Percentiles rank a stretch among this genome's conserved stretches.
phyloP scores from a whole-genome alignment of 1,139 yeast species.

The Suhomyces bokatorum region DNA sequence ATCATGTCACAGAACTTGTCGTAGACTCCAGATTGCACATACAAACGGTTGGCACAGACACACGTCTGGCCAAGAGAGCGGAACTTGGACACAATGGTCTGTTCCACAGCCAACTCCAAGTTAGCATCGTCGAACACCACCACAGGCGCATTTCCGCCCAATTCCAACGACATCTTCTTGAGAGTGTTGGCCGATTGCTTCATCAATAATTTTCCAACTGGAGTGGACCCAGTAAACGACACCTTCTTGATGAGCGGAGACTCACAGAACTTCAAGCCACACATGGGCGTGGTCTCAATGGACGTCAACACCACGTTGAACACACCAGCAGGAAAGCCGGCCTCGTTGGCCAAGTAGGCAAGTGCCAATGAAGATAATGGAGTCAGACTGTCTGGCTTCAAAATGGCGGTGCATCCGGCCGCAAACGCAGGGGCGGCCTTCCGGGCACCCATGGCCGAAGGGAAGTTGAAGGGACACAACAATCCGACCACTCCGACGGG shows the following conservation, averaged over 20 bases:
- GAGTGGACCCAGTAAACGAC: constrained; percentile 89
- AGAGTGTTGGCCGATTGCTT: constrained; percentile 71
- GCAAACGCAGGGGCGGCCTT: constrained; percentile 52
- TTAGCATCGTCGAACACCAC: constrained; percentile 85
- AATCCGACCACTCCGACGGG: constrained; percentile 53
- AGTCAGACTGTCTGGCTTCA: constrained; percentile 49
- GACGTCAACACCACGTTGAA: constrained; percentile 43
- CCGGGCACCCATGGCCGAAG: constrained; percentile 50
- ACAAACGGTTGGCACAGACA: constrained; percentile 77
- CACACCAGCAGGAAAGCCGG: constrained; percentile 47
- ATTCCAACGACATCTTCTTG: constrained; percentile 81
- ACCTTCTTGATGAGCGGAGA: constrained; percentile 69
- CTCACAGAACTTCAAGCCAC: constrained; percentile 51
- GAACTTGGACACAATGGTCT: constrained; percentile 58
- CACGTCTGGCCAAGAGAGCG: constrained; percentile 82
- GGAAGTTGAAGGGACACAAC: constrained; percentile 51
- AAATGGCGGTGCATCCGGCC: constrained; percentile 49
- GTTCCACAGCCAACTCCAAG: constrained; percentile 72
- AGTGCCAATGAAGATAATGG: constrained; percentile 47
- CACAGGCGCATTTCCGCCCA: constrained; percentile 94
- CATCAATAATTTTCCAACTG: constrained; percentile 80
- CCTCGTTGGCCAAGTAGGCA: constrained; percentile 45
- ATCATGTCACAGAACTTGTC: constrained; percentile 56
- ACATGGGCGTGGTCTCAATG: constrained; percentile 36
- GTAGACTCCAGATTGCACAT: constrained; percentile 62